Conservation (phyloP, 148 eudicot genomes). For the Oxyria digyna region DNA sequence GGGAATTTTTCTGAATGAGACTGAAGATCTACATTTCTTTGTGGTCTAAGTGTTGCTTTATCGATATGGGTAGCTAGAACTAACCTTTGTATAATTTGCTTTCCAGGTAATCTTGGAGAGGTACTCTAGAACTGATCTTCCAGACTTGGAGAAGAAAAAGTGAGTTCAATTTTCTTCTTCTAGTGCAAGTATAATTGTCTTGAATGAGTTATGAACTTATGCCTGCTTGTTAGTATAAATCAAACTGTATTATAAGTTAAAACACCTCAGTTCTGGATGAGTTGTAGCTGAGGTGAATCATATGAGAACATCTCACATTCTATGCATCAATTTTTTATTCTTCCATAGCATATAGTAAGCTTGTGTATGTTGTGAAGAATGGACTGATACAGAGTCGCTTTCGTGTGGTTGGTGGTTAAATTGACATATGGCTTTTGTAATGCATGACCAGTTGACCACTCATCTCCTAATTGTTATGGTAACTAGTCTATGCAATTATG, state of each 20-base stretch:
- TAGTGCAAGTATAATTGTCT: not conserved
- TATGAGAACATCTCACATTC: not conserved
- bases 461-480: not conserved
- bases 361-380: not conserved
- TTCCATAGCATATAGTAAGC: not conserved
- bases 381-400: not conserved
- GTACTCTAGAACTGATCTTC: slow-evolving; percentile 67
- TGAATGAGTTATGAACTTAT: not conserved
- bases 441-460: not conserved
- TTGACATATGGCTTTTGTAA: not conserved
- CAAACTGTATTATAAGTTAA: not conserved
- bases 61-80: not conserved
- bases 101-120: slow-evolving; percentile 75
- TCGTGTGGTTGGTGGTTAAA: no score
- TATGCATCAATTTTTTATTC: no score
- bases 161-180: slow-evolving; percentile 20
- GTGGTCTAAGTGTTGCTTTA: not conserved
- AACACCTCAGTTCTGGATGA: not conserved
- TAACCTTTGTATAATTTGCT: not conserved
- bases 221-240: not conserved
- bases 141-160: slow-evolving; percentile 86
- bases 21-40: not conserved
- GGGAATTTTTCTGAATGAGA: not conserved
- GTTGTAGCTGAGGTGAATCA: no score
- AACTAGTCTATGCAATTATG: not conserved